These are phyloP conservation scores for Closterium sp. DNA, from an alignment of 139 green algal species.

Conservation along the genomic window DNA sequence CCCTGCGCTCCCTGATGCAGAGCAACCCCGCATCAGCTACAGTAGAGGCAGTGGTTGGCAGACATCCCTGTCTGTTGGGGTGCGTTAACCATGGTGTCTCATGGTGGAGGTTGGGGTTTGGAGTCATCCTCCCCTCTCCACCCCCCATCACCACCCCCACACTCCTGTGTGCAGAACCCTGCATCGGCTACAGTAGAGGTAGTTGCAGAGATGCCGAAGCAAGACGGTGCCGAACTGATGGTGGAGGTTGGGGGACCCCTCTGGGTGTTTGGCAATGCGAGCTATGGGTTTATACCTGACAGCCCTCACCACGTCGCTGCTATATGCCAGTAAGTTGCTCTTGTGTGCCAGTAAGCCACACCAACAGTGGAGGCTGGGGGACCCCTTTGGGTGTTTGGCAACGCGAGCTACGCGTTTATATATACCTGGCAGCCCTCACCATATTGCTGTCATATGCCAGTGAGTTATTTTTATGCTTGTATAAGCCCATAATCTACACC, in stretches of 20 bases:
- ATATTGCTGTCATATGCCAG: neutral
- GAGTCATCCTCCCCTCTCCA: neutral
- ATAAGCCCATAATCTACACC: no score
- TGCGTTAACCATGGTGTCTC: no score
- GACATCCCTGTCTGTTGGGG: no score
- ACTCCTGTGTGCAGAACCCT: no score
- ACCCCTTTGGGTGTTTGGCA: neutral
- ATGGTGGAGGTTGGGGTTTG: neutral
- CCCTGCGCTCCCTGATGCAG: no score
- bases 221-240: neutral
- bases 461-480: neutral
- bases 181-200: neutral
- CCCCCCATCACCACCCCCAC: no score
- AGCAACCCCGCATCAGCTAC: neutral
- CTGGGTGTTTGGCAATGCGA: constrained; percentile 64
- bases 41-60: neutral
- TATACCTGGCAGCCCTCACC: no score
- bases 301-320: neutral
- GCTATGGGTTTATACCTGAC: constrained; percentile 13
- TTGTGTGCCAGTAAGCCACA: no score
- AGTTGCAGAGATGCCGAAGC: neutral
- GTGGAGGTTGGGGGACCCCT: constrained; percentile 65
- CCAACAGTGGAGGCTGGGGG: no score
- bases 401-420: neutral
- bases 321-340: neutral